Conservation (phyloP, 345 rosid genomes). For the Lepidium sativum region DNA sequence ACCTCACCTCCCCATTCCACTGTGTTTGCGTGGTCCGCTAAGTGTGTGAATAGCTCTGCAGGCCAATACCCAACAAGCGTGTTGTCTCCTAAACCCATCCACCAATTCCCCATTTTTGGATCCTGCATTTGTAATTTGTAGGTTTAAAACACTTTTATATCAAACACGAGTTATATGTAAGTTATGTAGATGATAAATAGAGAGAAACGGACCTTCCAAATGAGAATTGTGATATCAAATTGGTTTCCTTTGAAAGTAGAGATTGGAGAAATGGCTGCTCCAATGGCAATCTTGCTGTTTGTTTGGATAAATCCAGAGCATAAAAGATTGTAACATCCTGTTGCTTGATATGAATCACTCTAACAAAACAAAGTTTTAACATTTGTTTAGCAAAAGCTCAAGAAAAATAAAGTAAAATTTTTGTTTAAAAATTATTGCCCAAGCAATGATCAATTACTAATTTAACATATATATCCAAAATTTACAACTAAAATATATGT, state of each 20-base stretch:
- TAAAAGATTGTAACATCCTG: slow-evolving; percentile 94
- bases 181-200: background rate
- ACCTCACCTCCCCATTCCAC: slow-evolving; percentile 99
- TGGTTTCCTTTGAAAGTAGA: slow-evolving; percentile 56
- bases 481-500: background rate
- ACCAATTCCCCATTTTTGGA: slow-evolving; percentile 88
- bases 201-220: slow-evolving; percentile 62
- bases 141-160: background rate
- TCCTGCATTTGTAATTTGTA: slow-evolving; percentile 38
- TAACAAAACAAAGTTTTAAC: slow-evolving; percentile 5
- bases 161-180: background rate
- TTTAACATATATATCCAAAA: background rate
- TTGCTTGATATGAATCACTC: slow-evolving; percentile 97
- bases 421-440: background rate
- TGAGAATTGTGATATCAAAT: slow-evolving; percentile 81
- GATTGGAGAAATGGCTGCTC: slow-evolving; percentile 97
- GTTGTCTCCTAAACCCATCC: slow-evolving; percentile 93
- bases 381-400: background rate
- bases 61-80: slow-evolving; percentile 96
- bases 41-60: slow-evolving; percentile 82
- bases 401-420: background rate
- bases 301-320: slow-evolving; percentile 95
- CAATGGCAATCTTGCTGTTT: slow-evolving; percentile 88
- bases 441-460: slow-evolving; percentile 2
- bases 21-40: slow-evolving; percentile 81